These are phyloP conservation scores for Blastobotrys proliferans DNA, from an alignment of 1,139 yeast genomes.

Conservation along the genomic window DNA sequence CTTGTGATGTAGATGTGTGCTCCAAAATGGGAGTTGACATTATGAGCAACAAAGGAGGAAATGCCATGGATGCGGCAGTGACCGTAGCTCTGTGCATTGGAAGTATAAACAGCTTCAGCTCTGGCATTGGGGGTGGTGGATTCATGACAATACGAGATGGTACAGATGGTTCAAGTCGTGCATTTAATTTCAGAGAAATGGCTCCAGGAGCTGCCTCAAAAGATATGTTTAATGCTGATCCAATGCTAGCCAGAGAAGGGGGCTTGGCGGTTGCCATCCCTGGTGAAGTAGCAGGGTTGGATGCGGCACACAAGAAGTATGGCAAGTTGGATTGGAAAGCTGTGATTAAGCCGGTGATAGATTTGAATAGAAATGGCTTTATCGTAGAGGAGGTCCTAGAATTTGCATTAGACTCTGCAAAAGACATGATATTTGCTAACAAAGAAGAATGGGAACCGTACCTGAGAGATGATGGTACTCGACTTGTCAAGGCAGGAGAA, in stretches of 20 bases:
- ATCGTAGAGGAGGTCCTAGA: slow-evolving; percentile 48
- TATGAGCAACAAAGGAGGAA: slow-evolving; percentile 49
- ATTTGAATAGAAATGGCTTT: slow-evolving; percentile 68
- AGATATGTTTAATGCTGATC: slow-evolving; percentile 57
- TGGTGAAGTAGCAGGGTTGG: slow-evolving; percentile 82
- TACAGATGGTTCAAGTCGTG: slow-evolving; percentile 46
- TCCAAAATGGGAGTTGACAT: slow-evolving; percentile 65
- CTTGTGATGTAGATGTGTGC: slow-evolving; percentile 70
- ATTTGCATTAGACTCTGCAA: slow-evolving; percentile 31
- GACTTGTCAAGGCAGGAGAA: slow-evolving; percentile 52
- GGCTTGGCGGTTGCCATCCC: slow-evolving; percentile 86
- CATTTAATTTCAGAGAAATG: slow-evolving; percentile 82
- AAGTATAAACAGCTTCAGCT: slow-evolving; percentile 70
- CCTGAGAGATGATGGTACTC: slow-evolving; percentile 33
- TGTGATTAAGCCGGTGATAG: slow-evolving; percentile 68
- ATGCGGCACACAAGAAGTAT: slow-evolving; percentile 53
- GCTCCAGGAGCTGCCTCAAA: slow-evolving; percentile 65
- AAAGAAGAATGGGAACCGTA: slow-evolving; percentile 32
- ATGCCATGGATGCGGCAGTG: slow-evolving; percentile 92
- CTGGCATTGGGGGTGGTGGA: slow-evolving; percentile 94
- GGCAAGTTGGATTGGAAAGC: slow-evolving; percentile 75
- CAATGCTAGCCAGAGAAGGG: slow-evolving; percentile 60
- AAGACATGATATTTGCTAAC: slow-evolving; percentile 13
- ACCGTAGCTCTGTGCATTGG: slow-evolving; percentile 90
- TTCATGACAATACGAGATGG: slow-evolving; percentile 55